phyloP scores from a whole-genome alignment of 2,329 filamentous ascomycete genomes.

The Macrophomina tecta region DNA sequence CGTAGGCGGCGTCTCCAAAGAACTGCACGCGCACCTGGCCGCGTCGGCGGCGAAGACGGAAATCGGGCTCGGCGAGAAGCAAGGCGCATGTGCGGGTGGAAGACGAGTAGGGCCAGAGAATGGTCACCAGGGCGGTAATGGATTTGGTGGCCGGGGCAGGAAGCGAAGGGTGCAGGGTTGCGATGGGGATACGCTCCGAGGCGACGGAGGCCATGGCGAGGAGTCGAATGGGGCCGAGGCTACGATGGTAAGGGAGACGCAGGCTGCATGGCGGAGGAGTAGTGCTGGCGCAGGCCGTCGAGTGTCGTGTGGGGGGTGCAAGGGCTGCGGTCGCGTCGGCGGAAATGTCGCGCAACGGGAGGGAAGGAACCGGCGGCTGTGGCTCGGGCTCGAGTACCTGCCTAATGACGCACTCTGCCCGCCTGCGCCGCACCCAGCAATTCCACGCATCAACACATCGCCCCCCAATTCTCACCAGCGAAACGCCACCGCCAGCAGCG shows the following conservation, averaged over 20 bases:
- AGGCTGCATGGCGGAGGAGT: not conserved
- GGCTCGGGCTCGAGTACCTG: no score
- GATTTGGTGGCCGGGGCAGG: slow-evolving; percentile 39
- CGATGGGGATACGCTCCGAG: slow-evolving; percentile 36
- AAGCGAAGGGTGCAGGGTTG: slow-evolving; percentile 41
- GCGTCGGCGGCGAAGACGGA: slow-evolving; percentile 74
- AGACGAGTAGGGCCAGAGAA: slow-evolving; percentile 91
- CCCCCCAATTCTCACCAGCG: not conserved
- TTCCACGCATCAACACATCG: not conserved
- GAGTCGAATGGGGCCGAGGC: not conserved
- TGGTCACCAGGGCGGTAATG: slow-evolving; percentile 76
- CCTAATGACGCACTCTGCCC: not conserved
- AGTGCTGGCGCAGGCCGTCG: not conserved
- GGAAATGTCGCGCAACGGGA: not conserved
- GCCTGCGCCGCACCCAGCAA: not conserved
- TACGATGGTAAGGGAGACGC: not conserved
- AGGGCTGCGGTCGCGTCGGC: slow-evolving; percentile 2
- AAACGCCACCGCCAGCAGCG: not conserved
- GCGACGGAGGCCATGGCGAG: slow-evolving; percentile 12
- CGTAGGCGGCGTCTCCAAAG: slow-evolving; percentile 71
- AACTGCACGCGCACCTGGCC: slow-evolving; percentile 86
- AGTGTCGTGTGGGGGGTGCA: not conserved
- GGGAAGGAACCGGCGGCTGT: slow-evolving; percentile 1
- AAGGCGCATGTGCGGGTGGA: slow-evolving; percentile 76
- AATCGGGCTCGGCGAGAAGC: slow-evolving; percentile 83